phyloP scores from a whole-genome alignment of 768 basidiomycete species.

The Fomitopsis pulvina region DNA sequence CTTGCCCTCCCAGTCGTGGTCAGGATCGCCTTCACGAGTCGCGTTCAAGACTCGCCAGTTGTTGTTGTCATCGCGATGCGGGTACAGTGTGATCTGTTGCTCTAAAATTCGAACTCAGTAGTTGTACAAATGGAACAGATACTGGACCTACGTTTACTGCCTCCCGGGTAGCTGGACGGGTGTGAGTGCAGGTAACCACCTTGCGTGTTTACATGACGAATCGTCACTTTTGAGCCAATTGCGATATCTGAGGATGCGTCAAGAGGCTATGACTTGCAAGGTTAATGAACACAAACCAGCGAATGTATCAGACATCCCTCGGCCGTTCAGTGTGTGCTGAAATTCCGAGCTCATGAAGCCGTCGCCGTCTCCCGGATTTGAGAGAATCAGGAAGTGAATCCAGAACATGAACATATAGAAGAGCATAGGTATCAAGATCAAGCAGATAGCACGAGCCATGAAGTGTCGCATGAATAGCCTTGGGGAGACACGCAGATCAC shows the following conservation, averaged over 20 bases:
- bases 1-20: slow-evolving; percentile 41
- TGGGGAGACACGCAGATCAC: slow-evolving; percentile 76
- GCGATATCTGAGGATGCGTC: slow-evolving; percentile 72
- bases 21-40: slow-evolving; percentile 37
- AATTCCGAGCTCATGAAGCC: slow-evolving; percentile 99
- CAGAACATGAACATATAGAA: slow-evolving; percentile 98
- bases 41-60: slow-evolving; percentile 83
- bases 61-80: slow-evolving; percentile 97
- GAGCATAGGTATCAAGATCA: slow-evolving; percentile 75
- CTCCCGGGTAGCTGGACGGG: slow-evolving; percentile 79
- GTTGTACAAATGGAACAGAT: background rate
- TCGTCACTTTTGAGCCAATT: slow-evolving; percentile 72
- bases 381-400: slow-evolving; percentile 86
- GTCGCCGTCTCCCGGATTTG: slow-evolving; percentile 92
- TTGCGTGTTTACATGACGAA: slow-evolving; percentile 94
- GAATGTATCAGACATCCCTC: slow-evolving; percentile 88
- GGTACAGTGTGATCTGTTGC: slow-evolving; percentile 98
- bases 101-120: slow-evolving; percentile 41
- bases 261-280: background rate
- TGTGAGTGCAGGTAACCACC: slow-evolving; percentile 99
- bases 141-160: slow-evolving; percentile 70
- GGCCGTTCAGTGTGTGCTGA: slow-evolving; percentile 89
- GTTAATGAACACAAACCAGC: slow-evolving; percentile 45
- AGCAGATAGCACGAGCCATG: slow-evolving; percentile 79
- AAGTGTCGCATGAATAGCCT: slow-evolving; percentile 80